Conservation (phyloP, 768 basidiomycete genomes). For the Amanita subjunquillea region DNA sequence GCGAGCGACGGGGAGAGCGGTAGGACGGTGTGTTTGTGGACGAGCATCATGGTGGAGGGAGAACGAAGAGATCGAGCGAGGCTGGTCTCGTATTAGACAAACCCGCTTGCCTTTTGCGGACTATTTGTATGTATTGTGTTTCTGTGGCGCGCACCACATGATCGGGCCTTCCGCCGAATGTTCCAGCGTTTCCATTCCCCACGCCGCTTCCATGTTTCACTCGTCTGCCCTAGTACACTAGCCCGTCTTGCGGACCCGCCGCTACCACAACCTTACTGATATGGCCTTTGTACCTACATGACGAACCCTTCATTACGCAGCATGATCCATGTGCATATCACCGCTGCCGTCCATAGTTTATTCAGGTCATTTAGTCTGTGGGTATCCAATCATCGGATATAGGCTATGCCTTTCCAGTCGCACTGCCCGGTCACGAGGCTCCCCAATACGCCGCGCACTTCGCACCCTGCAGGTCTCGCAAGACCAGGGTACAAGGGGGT, state of each 20-base stretch:
- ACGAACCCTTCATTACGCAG: too few species aligned
- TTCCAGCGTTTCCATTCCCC: constrained; percentile 1
- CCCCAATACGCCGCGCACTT: neutral
- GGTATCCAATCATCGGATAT: neutral
- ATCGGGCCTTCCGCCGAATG: constrained; percentile 6
- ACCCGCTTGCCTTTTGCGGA: neutral
- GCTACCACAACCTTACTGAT: neutral
- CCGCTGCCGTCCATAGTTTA: neutral
- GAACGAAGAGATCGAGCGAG: neutral
- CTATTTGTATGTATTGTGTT: neutral
- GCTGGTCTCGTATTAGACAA: constrained; percentile 1
- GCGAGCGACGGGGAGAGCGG: neutral
- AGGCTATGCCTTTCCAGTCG: neutral
- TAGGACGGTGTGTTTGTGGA: constrained; percentile 2
- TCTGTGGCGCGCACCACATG: constrained; percentile 5
- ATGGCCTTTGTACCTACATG: too few species aligned
- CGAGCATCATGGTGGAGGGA: constrained; percentile 6
- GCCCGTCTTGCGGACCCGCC: too few species aligned
- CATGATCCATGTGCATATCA: neutral
- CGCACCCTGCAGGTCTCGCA: neutral
- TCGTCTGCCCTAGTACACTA: neutral
- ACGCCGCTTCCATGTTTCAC: neutral
- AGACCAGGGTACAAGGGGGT: constrained; percentile 3
- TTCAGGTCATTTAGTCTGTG: constrained; percentile 3
- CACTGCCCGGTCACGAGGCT: neutral